A percentile compares a stretch with the other conserved stretches of the same genome.
Conservation (phyloP, 768 basidiomycete species). For the Phanerochaete sordida region DNA sequence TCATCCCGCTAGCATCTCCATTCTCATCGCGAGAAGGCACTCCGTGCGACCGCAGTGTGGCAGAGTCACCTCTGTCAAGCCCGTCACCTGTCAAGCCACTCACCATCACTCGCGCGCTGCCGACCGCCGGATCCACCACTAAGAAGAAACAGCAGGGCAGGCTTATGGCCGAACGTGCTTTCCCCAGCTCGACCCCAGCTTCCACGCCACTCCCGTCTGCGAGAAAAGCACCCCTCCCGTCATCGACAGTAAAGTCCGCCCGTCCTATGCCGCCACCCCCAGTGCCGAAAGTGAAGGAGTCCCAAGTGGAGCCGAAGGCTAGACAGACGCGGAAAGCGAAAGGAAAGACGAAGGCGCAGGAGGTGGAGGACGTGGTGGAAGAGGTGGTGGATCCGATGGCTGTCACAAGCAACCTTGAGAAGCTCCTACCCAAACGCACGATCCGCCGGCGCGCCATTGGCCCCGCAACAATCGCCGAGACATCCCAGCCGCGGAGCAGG, state of each 20-base stretch:
- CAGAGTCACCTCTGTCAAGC: constrained; percentile 14
- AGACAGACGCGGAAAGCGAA: not conserved
- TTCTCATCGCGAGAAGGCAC: constrained; percentile 14
- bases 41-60: constrained; percentile 13
- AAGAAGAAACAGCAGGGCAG: constrained; percentile 7
- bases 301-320: not conserved
- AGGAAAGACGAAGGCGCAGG: not conserved
- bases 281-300: not conserved
- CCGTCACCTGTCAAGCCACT: constrained; percentile 20
- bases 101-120: not conserved
- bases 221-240: not conserved
- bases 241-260: constrained; percentile 4
- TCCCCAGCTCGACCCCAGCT: not conserved
- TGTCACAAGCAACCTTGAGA: constrained; percentile 16
- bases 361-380: constrained; percentile 2
- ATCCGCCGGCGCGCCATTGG: not conserved
- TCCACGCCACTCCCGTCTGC: not conserved
- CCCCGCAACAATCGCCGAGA: not conserved
- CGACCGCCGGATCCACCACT: not conserved
- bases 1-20: constrained; percentile 21
- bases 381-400: constrained; percentile 11
- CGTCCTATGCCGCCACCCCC: not conserved
- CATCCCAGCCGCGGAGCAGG: not conserved
- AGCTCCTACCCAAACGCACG: constrained; percentile 15
- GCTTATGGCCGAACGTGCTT: not conserved